phyloP scores from a whole-genome alignment of 352 stramenopile species.

The Phytophthora cryptogea region DNA sequence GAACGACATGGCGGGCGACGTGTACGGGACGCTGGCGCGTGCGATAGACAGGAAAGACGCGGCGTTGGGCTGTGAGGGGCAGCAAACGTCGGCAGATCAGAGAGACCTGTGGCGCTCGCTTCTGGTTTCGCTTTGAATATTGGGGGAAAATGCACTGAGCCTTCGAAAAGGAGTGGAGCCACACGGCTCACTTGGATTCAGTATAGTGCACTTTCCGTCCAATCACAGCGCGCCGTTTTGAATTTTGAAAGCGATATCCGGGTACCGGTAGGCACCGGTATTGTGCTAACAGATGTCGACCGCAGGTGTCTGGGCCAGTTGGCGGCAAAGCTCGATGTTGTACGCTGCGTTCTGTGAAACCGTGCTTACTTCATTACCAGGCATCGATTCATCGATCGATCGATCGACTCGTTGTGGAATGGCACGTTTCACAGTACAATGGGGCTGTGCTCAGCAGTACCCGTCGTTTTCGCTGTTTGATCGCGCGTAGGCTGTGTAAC shows the following conservation, averaged over 20 bases:
- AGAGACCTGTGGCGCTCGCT: slow-evolving; percentile 1
- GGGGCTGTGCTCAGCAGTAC: no score
- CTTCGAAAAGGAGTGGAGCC: slow-evolving; percentile 1
- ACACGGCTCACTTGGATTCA: slow-evolving; percentile 30
- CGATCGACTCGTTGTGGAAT: no score
- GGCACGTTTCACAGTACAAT: no score
- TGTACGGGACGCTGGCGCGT: slow-evolving; percentile 1
- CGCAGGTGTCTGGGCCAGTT: background rate
- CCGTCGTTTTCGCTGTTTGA: no score
- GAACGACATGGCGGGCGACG: slow-evolving; percentile 30
- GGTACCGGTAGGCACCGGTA: slow-evolving; percentile 21
- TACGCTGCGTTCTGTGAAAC: no score
- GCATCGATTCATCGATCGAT: no score
- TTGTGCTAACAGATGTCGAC: background rate
- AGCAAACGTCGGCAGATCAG: slow-evolving; percentile 11
- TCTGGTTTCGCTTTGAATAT: slow-evolving; percentile 16
- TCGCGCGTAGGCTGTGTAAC: no score
- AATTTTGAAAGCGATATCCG: slow-evolving; percentile 36
- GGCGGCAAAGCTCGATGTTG: no score
- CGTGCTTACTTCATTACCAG: no score
- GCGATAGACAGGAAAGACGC: slow-evolving; percentile 15
- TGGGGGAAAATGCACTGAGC: slow-evolving; percentile 16
- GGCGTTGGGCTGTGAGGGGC: background rate
- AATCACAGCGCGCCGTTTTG: slow-evolving; percentile 31
- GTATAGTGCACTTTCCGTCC: slow-evolving; percentile 26